Evolutionary conservation across 129 eudicot species (phyloP).

Genomic region (Flaveria ramosissima): DNA sequence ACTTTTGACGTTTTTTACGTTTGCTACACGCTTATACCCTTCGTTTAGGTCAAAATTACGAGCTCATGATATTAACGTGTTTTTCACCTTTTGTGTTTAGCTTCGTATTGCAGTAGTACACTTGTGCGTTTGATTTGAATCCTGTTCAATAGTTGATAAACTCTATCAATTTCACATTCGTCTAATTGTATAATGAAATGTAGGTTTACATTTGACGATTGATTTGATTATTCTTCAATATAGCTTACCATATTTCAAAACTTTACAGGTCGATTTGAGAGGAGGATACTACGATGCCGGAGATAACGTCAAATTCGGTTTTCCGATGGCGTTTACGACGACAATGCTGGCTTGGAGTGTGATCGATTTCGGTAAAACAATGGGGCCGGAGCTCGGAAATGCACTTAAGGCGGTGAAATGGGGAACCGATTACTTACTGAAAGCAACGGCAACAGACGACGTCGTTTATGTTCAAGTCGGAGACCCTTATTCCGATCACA

Average conservation of each 20-base stretch:
- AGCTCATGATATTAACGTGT: background rate
- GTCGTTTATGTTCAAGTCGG: slow-evolving; percentile 85
- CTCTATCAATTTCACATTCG: too few relatives aligned
- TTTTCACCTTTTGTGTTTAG: background rate
- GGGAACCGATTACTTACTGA: slow-evolving; percentile 82
- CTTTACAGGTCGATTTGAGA: slow-evolving; percentile 66
- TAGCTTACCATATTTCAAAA: background rate
- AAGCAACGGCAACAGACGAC: slow-evolving; percentile 74
- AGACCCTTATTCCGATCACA: slow-evolving; percentile 74
- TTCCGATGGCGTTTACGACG: slow-evolving; percentile 93
- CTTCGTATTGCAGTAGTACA: background rate
- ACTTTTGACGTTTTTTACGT: background rate
- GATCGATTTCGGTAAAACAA: slow-evolving; percentile 64
- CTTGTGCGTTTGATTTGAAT: background rate
- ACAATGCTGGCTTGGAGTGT: slow-evolving; percentile 89
- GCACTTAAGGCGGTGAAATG: slow-evolving; percentile 76
- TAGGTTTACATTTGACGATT: background rate
- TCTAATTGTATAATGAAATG: too few relatives aligned
- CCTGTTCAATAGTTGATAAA: background rate
- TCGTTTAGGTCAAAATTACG: background rate
- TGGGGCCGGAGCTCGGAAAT: slow-evolving; percentile 63
- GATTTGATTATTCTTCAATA: background rate
- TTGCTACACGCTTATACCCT: background rate
- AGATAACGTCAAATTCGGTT: slow-evolving; percentile 83
- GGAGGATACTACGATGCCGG: slow-evolving; percentile 99